Base-by-base conservation (phyloP, 1,284 basidiomycete species). In the Fistulinella cinereoalba region DNA sequence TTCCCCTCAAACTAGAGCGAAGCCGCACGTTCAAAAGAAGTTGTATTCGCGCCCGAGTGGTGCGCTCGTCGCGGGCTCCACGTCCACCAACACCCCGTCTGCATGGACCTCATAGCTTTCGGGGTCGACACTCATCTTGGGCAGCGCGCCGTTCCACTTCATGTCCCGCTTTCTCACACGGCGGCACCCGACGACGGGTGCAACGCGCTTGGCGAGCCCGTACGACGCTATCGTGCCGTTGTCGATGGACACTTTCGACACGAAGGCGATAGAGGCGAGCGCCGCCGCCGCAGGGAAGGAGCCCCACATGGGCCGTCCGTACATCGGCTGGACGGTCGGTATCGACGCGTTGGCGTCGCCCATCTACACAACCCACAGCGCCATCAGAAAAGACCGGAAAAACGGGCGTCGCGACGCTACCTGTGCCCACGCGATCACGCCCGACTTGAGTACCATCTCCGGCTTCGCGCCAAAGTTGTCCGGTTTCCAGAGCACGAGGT, bases 271-370 rank as follows among this genome's bases (percentile, higher is more conserved):
- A 2, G 91, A 94, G 69, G 89, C 92, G 46, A 83, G 73, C 0
- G 84, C 82, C 0, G 91, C 94, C 0, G 89, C 85, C 1, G 72
- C 69, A 0, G 92, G 72, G 53, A 87, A 73, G 18, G 83, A 67
- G 6, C 88, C 93, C 87, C 91, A 98, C 94, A 97, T 97, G 0
- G 88, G 89, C 40, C 88, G 80, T 2, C 85, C 83, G 53, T 85
- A 83, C 59, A 87, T 79, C 0, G 94, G 95, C 66, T 97, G 93
- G 0, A 97, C 90, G 0, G 91, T 91, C 6, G 95, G 94, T 56
- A 98, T 97, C 4, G 90, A 93, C 0, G 77, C 93, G 66, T 96
- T 96, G 0, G 93, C 89, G 52, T 97, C 93, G 22, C 94, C 94
- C 83, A 96, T 87, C 81, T 94, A 62, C 3, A 13, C 38, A n/a